Conservation (phyloP, 768 basidiomycete genomes). For the Leccinum fibrillosum region DNA sequence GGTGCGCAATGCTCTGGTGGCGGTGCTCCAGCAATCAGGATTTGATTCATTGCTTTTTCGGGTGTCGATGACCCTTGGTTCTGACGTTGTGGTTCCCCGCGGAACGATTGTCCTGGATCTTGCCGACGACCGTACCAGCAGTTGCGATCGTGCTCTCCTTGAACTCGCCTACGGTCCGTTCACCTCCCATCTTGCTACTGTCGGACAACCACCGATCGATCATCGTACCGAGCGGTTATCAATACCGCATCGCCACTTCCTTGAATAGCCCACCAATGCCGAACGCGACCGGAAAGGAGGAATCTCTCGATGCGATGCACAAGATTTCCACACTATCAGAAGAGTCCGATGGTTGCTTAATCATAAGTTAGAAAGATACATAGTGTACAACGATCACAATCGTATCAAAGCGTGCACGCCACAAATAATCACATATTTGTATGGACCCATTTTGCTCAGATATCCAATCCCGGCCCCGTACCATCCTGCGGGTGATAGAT, state of each 20-base stretch:
- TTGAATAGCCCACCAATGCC: neutral
- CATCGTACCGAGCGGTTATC: neutral
- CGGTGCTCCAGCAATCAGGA: constrained; percentile 1
- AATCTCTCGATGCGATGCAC: neutral
- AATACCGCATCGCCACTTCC: too few relatives aligned
- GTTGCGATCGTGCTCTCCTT: neutral
- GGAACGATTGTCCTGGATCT: neutral
- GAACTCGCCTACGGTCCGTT: neutral
- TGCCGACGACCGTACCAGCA: neutral
- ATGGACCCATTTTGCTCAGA: constrained; percentile 7
- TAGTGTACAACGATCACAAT: constrained; percentile 2
- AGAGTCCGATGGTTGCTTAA: neutral
- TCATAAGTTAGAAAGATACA: neutral
- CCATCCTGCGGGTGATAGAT: constrained; percentile 12
- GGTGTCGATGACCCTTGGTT: neutral
- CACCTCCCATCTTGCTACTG: neutral
- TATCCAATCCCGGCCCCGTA: constrained; percentile 17
- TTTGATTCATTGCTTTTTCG: neutral
- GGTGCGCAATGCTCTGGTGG: constrained; percentile 6
- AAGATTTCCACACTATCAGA: neutral
- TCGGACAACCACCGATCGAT: neutral
- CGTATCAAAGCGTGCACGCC: neutral
- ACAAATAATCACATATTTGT: neutral
- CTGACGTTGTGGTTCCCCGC: neutral
- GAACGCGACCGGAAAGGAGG: too few relatives aligned